A percentile compares a stretch with the other conserved stretches of the same genome.
phyloP scores from a whole-genome alignment of 1,139 yeast species.

The Tardiomyces blankii region DNA sequence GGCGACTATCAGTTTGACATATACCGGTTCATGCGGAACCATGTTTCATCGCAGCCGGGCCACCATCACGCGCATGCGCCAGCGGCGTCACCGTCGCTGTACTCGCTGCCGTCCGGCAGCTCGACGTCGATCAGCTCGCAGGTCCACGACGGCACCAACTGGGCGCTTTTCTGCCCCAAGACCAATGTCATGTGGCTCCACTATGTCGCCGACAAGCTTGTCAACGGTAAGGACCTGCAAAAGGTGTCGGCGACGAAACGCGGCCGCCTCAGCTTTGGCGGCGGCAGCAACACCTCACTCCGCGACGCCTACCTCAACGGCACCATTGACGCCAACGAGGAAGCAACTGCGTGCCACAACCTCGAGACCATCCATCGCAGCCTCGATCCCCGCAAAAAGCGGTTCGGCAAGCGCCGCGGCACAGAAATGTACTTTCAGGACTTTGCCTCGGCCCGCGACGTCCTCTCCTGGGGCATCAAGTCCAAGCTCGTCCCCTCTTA shows the following conservation, averaged over 20 bases:
- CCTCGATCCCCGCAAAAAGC: slow-evolving; percentile 27
- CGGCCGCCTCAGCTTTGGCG: slow-evolving; percentile 16
- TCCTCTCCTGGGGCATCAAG: slow-evolving; percentile 21
- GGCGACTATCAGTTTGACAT: slow-evolving; percentile 44
- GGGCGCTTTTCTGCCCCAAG: slow-evolving; percentile 32
- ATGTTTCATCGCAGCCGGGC: slow-evolving; percentile 9
- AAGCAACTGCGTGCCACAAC: slow-evolving; percentile 16
- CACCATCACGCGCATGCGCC: neutral
- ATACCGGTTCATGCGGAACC: slow-evolving; percentile 35
- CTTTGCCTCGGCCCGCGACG: slow-evolving; percentile 18
- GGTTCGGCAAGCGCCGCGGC: slow-evolving; percentile 12
- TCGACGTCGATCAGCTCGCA: slow-evolving; percentile 3
- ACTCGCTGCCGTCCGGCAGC: slow-evolving; percentile 1
- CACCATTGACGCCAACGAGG: slow-evolving; percentile 7
- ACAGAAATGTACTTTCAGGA: slow-evolving; percentile 14
- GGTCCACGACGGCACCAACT: slow-evolving; percentile 20
- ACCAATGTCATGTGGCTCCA: slow-evolving; percentile 43
- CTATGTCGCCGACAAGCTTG: slow-evolving; percentile 32
- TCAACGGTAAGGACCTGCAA: slow-evolving; percentile 18
- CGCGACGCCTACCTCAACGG: slow-evolving; percentile 14
- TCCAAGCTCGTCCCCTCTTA: slow-evolving; percentile 11
- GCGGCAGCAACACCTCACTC: slow-evolving; percentile 12
- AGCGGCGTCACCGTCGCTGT: neutral
- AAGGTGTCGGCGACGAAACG: slow-evolving; percentile 13
- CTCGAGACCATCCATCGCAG: slow-evolving; percentile 21